Conservation (phyloP, 768 basidiomycete species). For the Termitomyces titanicus region DNA sequence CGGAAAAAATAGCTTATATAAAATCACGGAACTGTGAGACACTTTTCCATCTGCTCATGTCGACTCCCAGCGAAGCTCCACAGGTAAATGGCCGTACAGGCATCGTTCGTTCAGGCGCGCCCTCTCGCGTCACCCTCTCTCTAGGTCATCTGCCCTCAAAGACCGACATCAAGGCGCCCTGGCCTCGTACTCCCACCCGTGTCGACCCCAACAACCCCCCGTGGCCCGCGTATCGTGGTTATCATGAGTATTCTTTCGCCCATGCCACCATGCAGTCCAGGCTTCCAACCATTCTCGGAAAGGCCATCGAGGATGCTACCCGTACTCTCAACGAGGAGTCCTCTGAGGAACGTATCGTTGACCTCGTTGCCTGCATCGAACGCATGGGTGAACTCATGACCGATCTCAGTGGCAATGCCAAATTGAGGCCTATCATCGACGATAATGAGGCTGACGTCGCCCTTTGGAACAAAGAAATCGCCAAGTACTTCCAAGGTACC, state of each 20-base stretch:
- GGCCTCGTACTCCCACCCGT: slow-evolving; percentile 73
- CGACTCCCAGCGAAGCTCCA: not conserved
- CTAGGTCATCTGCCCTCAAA: slow-evolving; percentile 74
- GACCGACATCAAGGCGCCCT: slow-evolving; percentile 66
- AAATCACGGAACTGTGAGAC: not conserved
- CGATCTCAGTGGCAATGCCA: slow-evolving; percentile 80
- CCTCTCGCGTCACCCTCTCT: slow-evolving; percentile 64
- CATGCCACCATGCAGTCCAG: slow-evolving; percentile 97
- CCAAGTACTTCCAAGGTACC: slow-evolving; percentile 86
- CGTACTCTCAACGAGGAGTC: slow-evolving; percentile 86
- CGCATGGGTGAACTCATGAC: slow-evolving; percentile 89
- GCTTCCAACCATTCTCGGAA: slow-evolving; percentile 91
- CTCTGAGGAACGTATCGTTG: slow-evolving; percentile 77
- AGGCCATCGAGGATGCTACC: slow-evolving; percentile 90
- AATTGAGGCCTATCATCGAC: slow-evolving; percentile 84
- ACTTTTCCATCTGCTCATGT: slow-evolving; percentile 7
- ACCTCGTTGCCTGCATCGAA: slow-evolving; percentile 82
- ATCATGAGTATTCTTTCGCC: slow-evolving; percentile 79
- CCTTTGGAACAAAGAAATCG: slow-evolving; percentile 96
- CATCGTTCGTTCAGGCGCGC: slow-evolving; percentile 29
- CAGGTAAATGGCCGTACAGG: not conserved
- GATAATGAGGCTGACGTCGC: slow-evolving; percentile 91
- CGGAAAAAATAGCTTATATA: not conserved
- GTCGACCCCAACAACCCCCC: slow-evolving; percentile 85
- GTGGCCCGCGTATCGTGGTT: slow-evolving; percentile 78